Base-by-base conservation (phyloP, 2,329 filamentous ascomycete genomes). In the Alternaria alternata region DNA sequence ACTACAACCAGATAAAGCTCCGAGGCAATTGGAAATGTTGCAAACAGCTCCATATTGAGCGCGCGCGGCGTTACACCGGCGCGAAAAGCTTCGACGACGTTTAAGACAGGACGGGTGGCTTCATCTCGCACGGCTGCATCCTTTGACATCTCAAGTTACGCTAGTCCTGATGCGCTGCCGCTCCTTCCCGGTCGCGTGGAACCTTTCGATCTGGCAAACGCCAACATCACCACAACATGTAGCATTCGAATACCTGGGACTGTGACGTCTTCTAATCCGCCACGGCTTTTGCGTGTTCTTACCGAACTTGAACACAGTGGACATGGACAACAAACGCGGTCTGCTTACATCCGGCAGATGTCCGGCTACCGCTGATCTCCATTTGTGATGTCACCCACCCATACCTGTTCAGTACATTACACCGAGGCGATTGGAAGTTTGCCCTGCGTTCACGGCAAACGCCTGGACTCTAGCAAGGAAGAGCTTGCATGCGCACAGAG, bases 351-450 rank as follows among this genome's bases (percentile, higher is more conserved):
- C 36, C 36, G 36, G 49, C 28, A 38, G 38, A 47, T 34, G 16
- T 42, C 36, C 30, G 56, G 28, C 42, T 36, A 16, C 48, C 48
- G 38, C 46, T 57, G 63, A 65, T 67, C 63, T 36, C 55, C 53
- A 55, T 44, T 22, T 54, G 16, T 28, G 42, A 57, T 42, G 43
- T 43, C 36, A 54, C 14, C 18, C 14, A 48, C 26, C 42, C 51
- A 58, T 58, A 34, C 56, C 56, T 58, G 26, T 54, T 54, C 51
- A 14, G 56, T 59, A 36, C 36, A 54, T 41, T 51, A 26, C 54
- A 44, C 54, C 54, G 43, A 38, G 54, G 49, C 49, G 54, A 58
- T 44, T 28, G 38, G 34, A n/a, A 22, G 44, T 43, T 44, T 46
- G 30, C 20, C 16, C 39, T 47, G n/a, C 32, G 20, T 42, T 28